Conservation (phyloP, 169 alveolate genomes). For the Cryptosporidium sp. region DNA sequence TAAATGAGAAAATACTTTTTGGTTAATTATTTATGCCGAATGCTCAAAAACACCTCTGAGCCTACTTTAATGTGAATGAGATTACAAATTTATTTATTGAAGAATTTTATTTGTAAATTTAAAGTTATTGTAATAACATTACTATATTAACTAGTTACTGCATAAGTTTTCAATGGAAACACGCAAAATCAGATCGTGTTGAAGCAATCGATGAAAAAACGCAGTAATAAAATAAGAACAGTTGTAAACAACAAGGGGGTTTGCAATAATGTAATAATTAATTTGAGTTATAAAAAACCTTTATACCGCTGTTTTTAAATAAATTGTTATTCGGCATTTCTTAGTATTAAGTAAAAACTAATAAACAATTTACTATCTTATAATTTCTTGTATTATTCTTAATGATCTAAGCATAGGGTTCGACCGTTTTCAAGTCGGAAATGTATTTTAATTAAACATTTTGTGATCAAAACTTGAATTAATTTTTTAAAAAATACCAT, state of each 20-base stretch:
- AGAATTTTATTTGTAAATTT: not conserved
- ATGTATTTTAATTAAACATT: not conserved
- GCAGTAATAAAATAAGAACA: not conserved
- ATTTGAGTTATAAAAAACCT: not conserved
- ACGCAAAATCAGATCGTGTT: not conserved
- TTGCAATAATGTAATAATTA: not conserved
- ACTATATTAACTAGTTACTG: too few relatives aligned
- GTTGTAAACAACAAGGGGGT: not conserved
- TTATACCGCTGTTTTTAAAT: not conserved
- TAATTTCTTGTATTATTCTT: not conserved
- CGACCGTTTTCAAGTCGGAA: not conserved
- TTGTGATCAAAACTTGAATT: not conserved
- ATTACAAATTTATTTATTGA: not conserved
- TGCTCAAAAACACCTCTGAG: not conserved
- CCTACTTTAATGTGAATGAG: not conserved
- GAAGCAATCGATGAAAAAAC: not conserved
- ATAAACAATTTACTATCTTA: too few relatives aligned
- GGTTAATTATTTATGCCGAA: not conserved
- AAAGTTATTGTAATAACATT: not conserved
- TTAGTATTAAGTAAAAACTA: not conserved
- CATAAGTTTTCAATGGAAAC: not conserved
- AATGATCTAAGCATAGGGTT: conserved; percentile 3
- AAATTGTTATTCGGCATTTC: too few relatives aligned
- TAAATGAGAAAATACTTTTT: not conserved
- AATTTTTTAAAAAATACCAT: not conserved